Evolutionary conservation across 805 yeast genomes (phyloP).

Genomic region (Ogataea allantospora): DNA sequence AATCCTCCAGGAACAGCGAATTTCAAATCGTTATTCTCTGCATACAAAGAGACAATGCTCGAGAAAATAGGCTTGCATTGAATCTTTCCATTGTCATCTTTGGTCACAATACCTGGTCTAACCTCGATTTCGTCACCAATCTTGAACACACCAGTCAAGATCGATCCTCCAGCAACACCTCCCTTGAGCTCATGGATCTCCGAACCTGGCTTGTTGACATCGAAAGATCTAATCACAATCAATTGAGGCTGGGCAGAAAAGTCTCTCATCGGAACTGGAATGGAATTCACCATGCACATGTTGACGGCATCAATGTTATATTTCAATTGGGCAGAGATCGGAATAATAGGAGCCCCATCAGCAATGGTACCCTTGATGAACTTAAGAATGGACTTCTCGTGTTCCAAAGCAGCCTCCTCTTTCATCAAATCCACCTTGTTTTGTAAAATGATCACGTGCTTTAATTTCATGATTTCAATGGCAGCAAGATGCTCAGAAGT

Average conservation of each 20-base stretch:
- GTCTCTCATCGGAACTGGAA: constrained; percentile 96
- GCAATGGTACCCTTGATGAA: constrained; percentile 98
- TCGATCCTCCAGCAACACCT: constrained; percentile 99
- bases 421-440: constrained; percentile 98
- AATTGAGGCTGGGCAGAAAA: constrained; percentile 90
- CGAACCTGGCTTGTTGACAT: constrained; percentile 98
- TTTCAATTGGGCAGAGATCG: constrained; percentile 97
- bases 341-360: constrained; percentile 98
- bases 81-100: constrained; percentile 81
- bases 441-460: constrained; percentile 93
- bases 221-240: constrained; percentile 97
- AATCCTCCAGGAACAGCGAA: constrained; percentile 99
- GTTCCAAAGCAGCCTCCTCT: constrained; percentile 94
- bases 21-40: constrained; percentile 96
- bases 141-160: constrained; percentile 93
- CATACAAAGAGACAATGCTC: constrained; percentile 88
- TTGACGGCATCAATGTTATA: constrained; percentile 98
- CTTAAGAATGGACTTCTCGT: constrained; percentile 85
- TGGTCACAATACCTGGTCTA: constrained; percentile 98
- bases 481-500: constrained; percentile 99
- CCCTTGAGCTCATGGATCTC: constrained; percentile 96
- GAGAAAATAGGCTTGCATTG: constrained; percentile 96
- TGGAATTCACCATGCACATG: constrained; percentile 89
- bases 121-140: constrained; percentile 98
- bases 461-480: constrained; percentile 97